Evolutionary conservation across 306 rosid species (phyloP), one percentile per base, ranked within the genome.

Genomic region (Fagus sylvatica): DNA sequence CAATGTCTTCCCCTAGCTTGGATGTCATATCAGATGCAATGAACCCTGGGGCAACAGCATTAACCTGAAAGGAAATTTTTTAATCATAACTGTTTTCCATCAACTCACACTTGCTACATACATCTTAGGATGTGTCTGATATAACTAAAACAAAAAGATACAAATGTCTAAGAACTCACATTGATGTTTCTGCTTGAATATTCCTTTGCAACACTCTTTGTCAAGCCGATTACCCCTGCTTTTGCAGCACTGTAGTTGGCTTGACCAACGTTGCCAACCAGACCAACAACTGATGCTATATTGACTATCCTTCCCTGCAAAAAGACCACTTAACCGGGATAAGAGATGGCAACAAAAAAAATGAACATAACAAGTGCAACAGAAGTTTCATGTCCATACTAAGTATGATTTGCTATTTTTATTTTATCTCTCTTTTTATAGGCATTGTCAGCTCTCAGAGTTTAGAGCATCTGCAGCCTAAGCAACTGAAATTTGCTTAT

Each of bases 221-320:
- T 91, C 51, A 95, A 83, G 82, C 98, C 98, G 80, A 95, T 95
- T 48, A 95, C 98, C 82, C 98, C 98, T 60, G 98, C 98, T 84
- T 95, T 95, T 72, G 98, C 98, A 72, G 98, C 98, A 88, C 98
- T 91, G 73, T 95, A 95, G 82, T 95, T 95, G 83, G 97, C 97
- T 91, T 95, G 98, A 69, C 98, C 98, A 49, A 72, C 93, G 55
- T 92, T 95, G 76, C 98, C 98, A 77, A 92, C 90, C 28, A 89
- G 90, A 75, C 98, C 98, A 78, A 92, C 98, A 82, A 95, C 98
- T 7, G 98, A 95, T 82, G 98, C 83, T 77, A 95, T 87, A 84
- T 95, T 95, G 89, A 95, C 82, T 60, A 95, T 92, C 89, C 98
- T 91, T 79, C 98, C 98, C 98, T 95, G 90, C 69, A 83, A 72